Percentiles rank a stretch among this genome's conserved stretches.
Evolutionary conservation across 2,329 filamentous ascomycete species (phyloP).

Genomic region (Cordyceps fumosorosea): DNA sequence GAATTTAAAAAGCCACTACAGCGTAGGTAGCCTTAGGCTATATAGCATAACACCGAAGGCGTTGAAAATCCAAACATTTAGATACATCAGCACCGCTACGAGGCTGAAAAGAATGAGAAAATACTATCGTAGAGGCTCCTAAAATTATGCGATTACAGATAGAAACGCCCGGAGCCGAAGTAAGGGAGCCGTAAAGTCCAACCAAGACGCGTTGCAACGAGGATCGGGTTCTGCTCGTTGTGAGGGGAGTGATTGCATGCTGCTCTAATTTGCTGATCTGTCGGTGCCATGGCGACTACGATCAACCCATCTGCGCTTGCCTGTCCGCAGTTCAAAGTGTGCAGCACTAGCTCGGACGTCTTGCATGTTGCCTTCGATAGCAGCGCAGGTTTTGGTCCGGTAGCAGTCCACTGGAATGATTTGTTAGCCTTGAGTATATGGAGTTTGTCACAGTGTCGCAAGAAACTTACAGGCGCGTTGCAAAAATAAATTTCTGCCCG

Average conservation of each 20-base stretch:
- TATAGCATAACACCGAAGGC: not conserved
- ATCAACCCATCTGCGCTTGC: conserved; percentile 71
- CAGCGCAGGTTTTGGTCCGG: conserved; percentile 80
- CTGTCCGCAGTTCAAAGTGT: conserved; percentile 82
- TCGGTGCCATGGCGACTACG: conserved; percentile 33
- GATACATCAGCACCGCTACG: not conserved
- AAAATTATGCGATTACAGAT: not conserved
- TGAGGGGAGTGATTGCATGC: not conserved
- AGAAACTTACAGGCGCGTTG: conserved; percentile 76
- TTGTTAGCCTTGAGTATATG: conserved; percentile 8
- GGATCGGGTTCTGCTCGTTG: not conserved
- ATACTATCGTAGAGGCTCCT: not conserved
- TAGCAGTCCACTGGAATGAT: conserved; percentile 73
- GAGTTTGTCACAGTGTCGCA: not conserved
- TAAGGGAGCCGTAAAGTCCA: not conserved
- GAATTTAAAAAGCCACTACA: not conserved
- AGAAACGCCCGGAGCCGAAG: not conserved
- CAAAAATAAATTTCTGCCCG: conserved; percentile 77
- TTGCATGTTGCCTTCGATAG: conserved; percentile 71
- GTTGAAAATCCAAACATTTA: not conserved
- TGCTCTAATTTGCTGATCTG: not conserved
- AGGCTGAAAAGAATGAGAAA: not conserved
- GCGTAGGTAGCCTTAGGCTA: no score
- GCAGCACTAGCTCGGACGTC: conserved; percentile 68
- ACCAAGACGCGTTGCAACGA: not conserved